phyloP scores from a whole-genome alignment of 2,329 filamentous ascomycete genomes.

The Plenodomus biglobosus region DNA sequence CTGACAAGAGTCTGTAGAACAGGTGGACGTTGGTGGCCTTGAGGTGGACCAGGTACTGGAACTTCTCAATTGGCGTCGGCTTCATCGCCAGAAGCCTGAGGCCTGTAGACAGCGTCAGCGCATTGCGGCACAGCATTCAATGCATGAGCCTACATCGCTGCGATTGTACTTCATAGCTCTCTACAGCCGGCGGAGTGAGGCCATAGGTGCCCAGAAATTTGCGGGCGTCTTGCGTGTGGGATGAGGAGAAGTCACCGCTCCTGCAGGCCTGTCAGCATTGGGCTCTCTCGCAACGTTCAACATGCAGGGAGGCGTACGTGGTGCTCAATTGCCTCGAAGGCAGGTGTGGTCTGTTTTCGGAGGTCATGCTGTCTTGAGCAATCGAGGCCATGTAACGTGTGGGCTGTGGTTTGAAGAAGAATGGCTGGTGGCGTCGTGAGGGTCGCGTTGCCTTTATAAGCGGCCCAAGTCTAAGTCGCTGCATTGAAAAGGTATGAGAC shows the following conservation, averaged over 20 bases:
- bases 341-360: conserved; percentile 42
- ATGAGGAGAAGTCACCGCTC: conserved; percentile 53
- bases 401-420: conserved; percentile 17
- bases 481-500: conserved; percentile 39
- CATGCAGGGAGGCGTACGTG: conserved; percentile 10
- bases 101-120: conserved; percentile 56
- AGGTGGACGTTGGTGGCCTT: conserved; percentile 76
- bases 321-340: conserved; percentile 42
- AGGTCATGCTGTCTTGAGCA: conserved; percentile 37
- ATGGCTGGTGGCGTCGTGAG: conserved; percentile 20
- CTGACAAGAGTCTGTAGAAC: conserved; percentile 77
- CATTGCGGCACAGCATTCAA: conserved; percentile 29
- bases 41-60: conserved; percentile 76
- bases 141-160: conserved; percentile 49
- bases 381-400: conserved; percentile 40
- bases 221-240: conserved; percentile 53
- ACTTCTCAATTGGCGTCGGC: conserved; percentile 74
- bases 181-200: conserved; percentile 54
- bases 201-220: conserved; percentile 56
- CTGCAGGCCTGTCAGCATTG: conserved; percentile 28
- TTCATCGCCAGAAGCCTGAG: conserved; percentile 74
- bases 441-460: conserved; percentile 39
- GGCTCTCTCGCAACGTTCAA: neutral
- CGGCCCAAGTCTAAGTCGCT: conserved; percentile 32
- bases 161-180: conserved; percentile 53